A percentile compares a stretch with the other conserved stretches of the same genome.
Evolutionary conservation across 106 monocot genomes (phyloP).

Genomic region (Triglochin maritima): DNA sequence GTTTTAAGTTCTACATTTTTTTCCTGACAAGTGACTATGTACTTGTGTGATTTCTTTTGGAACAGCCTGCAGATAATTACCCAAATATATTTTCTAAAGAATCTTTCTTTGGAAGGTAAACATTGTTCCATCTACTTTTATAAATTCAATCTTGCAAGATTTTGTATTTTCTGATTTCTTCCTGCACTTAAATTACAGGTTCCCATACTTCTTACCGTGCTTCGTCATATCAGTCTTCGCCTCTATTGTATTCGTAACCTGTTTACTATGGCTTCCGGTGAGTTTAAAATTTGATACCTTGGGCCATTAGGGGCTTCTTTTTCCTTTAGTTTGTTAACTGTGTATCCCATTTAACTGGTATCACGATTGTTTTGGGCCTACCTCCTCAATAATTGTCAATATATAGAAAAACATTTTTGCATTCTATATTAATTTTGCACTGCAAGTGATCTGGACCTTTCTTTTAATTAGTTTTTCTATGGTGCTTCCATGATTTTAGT

Average conservation of each 20-base stretch:
- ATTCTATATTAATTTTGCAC: too few relatives aligned
- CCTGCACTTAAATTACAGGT: constrained; percentile 27
- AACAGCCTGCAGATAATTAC: constrained; percentile 6
- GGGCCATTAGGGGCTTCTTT: too few relatives aligned
- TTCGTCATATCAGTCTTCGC: constrained; percentile 43
- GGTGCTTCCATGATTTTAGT: too few relatives aligned
- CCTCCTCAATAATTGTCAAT: too few relatives aligned
- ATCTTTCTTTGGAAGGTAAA: constrained; percentile 44
- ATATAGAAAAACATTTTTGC: too few relatives aligned
- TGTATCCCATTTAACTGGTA: too few relatives aligned
- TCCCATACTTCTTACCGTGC: constrained; percentile 58
- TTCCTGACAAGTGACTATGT: background rate
- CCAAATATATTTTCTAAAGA: constrained; percentile 3
- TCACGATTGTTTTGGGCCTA: too few relatives aligned
- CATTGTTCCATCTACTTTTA: background rate
- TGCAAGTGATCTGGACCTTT: too few relatives aligned
- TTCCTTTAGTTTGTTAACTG: too few relatives aligned
- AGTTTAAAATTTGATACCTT: constrained; percentile 2
- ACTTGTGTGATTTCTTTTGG: background rate
- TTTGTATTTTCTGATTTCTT: background rate
- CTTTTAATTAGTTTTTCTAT: too few relatives aligned
- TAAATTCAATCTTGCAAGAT: background rate
- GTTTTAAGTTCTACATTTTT: background rate
- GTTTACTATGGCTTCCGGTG: constrained; percentile 37
- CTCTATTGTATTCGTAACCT: constrained; percentile 22